A percentile compares a stretch with the other conserved stretches of the same genome.
Evolutionary conservation across 345 rosid species (phyloP).

Genomic region (Acer yangbiense): DNA sequence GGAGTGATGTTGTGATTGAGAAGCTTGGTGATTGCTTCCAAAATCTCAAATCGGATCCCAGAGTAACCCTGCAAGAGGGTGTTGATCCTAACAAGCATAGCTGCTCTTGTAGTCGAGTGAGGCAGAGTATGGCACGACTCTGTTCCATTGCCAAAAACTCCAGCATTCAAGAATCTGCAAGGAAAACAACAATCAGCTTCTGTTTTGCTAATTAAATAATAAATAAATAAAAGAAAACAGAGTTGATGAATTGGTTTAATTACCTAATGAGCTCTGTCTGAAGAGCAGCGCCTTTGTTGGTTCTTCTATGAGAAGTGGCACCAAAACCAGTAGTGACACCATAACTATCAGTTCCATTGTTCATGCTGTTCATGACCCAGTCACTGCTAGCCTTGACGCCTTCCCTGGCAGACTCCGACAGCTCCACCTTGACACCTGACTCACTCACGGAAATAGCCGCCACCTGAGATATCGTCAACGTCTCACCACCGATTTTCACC

Average conservation of each 20-base stretch:
- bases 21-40: constrained; percentile 66
- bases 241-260: not conserved
- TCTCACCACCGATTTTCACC: constrained; percentile 78
- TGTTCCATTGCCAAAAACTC: constrained; percentile 55
- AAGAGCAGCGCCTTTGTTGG: constrained; percentile 69
- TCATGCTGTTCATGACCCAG: constrained; percentile 80
- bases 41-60: constrained; percentile 68
- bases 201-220: too few relatives aligned
- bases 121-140: constrained; percentile 61
- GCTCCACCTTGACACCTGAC: constrained; percentile 45
- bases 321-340: constrained; percentile 86
- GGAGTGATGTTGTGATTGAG: constrained; percentile 71
- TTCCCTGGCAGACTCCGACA: constrained; percentile 57
- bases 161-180: constrained; percentile 72
- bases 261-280: constrained; percentile 81
- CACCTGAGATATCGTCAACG: constrained; percentile 76
- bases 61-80: constrained; percentile 79
- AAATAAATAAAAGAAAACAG: too few relatives aligned
- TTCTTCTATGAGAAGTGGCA: constrained; percentile 69
- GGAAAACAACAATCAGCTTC: not conserved
- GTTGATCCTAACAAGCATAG: constrained; percentile 75
- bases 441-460: constrained; percentile 51
- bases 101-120: constrained; percentile 61
- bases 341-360: constrained; percentile 70
- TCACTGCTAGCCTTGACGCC: constrained; percentile 77